Evolutionary conservation across 2,329 filamentous ascomycete genomes (phyloP).

Genomic region (Aureobasidium musti): DNA sequence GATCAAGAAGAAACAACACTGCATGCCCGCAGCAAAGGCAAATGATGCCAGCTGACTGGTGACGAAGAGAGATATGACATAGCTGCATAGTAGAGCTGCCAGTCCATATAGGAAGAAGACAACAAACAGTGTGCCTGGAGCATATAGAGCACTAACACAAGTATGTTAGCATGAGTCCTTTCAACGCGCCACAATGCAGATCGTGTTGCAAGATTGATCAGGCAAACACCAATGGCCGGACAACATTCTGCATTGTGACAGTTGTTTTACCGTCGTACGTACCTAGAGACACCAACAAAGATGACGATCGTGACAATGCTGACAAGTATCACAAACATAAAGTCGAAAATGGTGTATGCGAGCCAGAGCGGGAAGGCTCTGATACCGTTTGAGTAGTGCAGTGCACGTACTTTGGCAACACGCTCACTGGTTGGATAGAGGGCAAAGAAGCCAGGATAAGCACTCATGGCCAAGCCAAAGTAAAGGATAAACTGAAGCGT

Average conservation of each 20-base stretch:
- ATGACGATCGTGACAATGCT: constrained; percentile 68
- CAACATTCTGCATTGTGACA: background rate
- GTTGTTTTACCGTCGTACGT: too few species aligned
- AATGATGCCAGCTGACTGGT: constrained; percentile 80
- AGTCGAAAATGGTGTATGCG: constrained; percentile 80
- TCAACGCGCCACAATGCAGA: background rate
- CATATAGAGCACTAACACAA: constrained; percentile 64
- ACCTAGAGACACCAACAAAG: constrained; percentile 60
- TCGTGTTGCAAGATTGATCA: background rate
- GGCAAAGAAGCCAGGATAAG: constrained; percentile 83
- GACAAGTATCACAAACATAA: constrained; percentile 67
- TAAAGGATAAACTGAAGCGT: constrained; percentile 79
- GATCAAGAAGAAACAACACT: constrained; percentile 58
- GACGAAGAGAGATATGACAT: constrained; percentile 78
- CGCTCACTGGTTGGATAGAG: constrained; percentile 87
- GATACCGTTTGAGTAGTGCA: constrained; percentile 92
- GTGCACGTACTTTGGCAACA: constrained; percentile 72
- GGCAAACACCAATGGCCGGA: background rate
- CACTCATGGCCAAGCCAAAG: constrained; percentile 73
- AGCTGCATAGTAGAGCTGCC: constrained; percentile 72
- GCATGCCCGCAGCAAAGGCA: constrained; percentile 75
- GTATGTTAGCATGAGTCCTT: background rate
- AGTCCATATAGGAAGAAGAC: constrained; percentile 80
- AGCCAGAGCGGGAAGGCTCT: constrained; percentile 79
- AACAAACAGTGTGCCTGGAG: constrained; percentile 77